Percentiles rank a stretch among this genome's conserved stretches.
Conservation (phyloP, 2,329 filamentous ascomycete species). For the Byssochlamys sp. region DNA sequence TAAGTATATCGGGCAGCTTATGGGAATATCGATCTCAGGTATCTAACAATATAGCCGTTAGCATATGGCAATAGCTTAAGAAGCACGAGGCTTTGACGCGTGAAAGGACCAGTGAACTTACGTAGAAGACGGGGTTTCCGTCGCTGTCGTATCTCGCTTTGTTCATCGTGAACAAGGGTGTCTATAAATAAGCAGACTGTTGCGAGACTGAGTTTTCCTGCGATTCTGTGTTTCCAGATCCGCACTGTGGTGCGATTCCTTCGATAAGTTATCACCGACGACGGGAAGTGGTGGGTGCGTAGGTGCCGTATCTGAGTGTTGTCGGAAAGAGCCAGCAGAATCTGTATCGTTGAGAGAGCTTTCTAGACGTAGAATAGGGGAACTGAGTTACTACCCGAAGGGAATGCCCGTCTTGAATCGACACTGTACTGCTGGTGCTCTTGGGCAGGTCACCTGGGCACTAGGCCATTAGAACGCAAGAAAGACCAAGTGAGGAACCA, state of each 20-base stretch:
- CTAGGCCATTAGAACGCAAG: not conserved
- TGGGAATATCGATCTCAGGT: slow-evolving; percentile 4
- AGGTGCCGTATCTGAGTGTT: too few species aligned
- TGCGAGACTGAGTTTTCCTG: not conserved
- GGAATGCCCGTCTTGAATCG: not conserved
- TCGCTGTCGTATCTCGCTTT: slow-evolving; percentile 2
- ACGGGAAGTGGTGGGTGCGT: not conserved
- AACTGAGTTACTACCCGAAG: not conserved
- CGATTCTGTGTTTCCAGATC: not conserved
- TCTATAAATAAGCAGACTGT: not conserved
- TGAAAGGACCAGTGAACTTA: not conserved
- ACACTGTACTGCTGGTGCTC: not conserved
- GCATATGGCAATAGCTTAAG: not conserved
- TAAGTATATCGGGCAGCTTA: slow-evolving; percentile 2
- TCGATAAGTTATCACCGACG: not conserved
- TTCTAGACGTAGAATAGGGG: not conserved
- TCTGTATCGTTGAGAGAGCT: not conserved
- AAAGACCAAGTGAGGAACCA: not conserved
- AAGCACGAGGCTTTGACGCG: not conserved
- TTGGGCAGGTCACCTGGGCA: not conserved
- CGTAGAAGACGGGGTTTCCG: slow-evolving; percentile 8
- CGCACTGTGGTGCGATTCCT: not conserved
- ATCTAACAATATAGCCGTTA: slow-evolving; percentile 4
- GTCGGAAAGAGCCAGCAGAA: not conserved
- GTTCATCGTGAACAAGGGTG: not conserved